Base-by-base conservation (phyloP, 805 yeast genomes). In the Metschnikowia cubensis region DNA sequence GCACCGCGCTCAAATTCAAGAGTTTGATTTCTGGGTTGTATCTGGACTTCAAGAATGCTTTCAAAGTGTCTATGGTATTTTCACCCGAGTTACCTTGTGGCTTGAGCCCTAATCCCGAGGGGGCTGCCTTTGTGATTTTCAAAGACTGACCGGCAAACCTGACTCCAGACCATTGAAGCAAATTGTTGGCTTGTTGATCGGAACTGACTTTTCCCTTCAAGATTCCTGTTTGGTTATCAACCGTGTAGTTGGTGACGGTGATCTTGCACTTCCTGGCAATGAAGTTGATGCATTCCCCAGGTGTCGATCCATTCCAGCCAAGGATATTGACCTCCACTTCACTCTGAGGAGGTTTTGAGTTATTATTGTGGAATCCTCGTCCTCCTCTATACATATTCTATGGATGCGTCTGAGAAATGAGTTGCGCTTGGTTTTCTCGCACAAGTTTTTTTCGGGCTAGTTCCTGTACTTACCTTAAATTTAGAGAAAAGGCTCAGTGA, bases 221-320 rank as follows among this genome's bases (percentile, higher is more conserved):
- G 1, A 77, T 71, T 3, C 82, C 81, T 6, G 63, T 55, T 10
- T 52, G 42, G 8, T 82, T 80, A 49, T 83, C 83, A 6, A 82
- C 79, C 2, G 64, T 58, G 10, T 82, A 72, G 61, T 85, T 79
- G 45, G 67, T 65, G 11, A 91, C 71, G 0, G 74, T 67, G 17
- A 87, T 73, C 47, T 77, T 73, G 14, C 87, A 70, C 61, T 86
- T 88, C 55, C 96, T 76, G 45, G 83, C 78, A 14, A 90, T 66
- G 65, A 90, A 91, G 35, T 75, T 71, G 8, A 86, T 73, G 51
- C 89, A 73, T 51, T 89, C 96, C 17, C 77, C 82, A 52, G 76
- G 74, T 1, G 85, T 65, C 0, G 90, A 95, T 52, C 89, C 87
- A 52, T 85, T 83, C 97, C 97, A 90, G 41, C 90, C 89, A 35